Conservation (phyloP, 1,284 basidiomycete species). For the Fistulina hepatica region DNA sequence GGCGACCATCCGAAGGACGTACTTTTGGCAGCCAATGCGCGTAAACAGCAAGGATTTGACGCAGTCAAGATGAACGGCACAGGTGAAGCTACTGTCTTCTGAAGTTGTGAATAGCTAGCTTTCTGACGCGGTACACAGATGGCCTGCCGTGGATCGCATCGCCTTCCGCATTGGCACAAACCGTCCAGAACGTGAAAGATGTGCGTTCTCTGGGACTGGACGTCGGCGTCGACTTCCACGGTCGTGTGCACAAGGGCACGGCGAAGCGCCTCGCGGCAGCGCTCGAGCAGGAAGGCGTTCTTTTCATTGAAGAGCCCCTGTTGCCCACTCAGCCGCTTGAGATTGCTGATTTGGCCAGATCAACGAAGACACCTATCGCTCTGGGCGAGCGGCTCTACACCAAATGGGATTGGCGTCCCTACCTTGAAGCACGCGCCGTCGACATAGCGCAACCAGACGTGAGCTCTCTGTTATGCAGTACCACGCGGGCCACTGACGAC, state of each 20-base stretch:
- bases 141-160: slow-evolving; percentile 36
- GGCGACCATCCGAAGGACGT: slow-evolving; percentile 63
- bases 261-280: slow-evolving; percentile 65
- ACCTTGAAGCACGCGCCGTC: slow-evolving; percentile 55
- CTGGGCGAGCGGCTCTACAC: slow-evolving; percentile 66
- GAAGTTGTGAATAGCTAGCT: background rate
- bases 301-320: slow-evolving; percentile 58
- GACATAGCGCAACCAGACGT: slow-evolving; percentile 74
- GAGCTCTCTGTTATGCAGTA: slow-evolving; percentile 11
- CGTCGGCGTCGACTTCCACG: slow-evolving; percentile 54
- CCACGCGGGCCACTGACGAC: background rate
- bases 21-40: slow-evolving; percentile 43
- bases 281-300: slow-evolving; percentile 52
- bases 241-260: slow-evolving; percentile 62
- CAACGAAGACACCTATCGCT: slow-evolving; percentile 13
- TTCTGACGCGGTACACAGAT: slow-evolving; percentile 27
- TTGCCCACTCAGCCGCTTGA: slow-evolving; percentile 11
- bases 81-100: background rate
- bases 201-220: slow-evolving; percentile 57
- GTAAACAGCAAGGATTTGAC: slow-evolving; percentile 64
- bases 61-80: slow-evolving; percentile 67
- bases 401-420: slow-evolving; percentile 60
- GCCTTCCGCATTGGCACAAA: slow-evolving; percentile 41
- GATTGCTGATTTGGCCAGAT: slow-evolving; percentile 9
- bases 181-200: slow-evolving; percentile 50